Percentiles rank a stretch among this genome's conserved stretches.
Conservation (phyloP, 352 stramenopile species). For the Paralagenidium karlingii region DNA sequence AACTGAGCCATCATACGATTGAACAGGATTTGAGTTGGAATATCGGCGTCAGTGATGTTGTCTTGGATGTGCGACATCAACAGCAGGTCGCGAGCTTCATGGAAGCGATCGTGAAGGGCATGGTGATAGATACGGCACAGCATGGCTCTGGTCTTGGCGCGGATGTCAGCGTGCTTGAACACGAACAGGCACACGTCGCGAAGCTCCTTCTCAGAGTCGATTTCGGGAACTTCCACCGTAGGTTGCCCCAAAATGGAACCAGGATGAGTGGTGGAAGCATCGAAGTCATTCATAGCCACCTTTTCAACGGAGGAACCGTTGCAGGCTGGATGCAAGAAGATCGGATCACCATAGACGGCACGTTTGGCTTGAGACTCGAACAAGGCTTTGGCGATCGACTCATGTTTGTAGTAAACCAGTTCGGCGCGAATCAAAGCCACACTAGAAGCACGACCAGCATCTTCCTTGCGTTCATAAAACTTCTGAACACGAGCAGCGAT, state of each 20-base stretch:
- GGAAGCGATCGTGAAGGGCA: conserved; percentile 96
- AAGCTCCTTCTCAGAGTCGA: conserved; percentile 79
- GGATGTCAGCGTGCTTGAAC: conserved; percentile 90
- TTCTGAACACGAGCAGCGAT: conserved; percentile 77
- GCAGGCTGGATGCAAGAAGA: conserved; percentile 81
- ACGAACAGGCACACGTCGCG: conserved; percentile 86
- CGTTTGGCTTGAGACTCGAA: conserved; percentile 70
- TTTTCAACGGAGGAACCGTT: conserved; percentile 30
- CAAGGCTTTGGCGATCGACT: conserved; percentile 80
- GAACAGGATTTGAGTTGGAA: conserved; percentile 96
- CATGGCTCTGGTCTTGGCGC: conserved; percentile 92
- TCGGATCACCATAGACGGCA: conserved; percentile 71
- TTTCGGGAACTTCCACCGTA: conserved; percentile 26
- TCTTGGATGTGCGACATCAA: conserved; percentile 98
- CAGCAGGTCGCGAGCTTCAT: conserved; percentile 95
- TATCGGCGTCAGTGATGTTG: conserved; percentile 86
- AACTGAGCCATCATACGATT: conserved; percentile 92
- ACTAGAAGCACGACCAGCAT: conserved; percentile 64
- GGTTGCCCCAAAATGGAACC: conserved; percentile 63
- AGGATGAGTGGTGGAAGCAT: conserved; percentile 58
- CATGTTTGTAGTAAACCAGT: conserved; percentile 96
- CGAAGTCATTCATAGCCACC: conserved; percentile 26
- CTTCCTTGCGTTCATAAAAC: conserved; percentile 83
- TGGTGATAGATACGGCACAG: conserved; percentile 98
- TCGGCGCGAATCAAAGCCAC: conserved; percentile 89